phyloP scores from a whole-genome alignment of 2,329 filamentous ascomycete species.

The Colletotrichum higginsianum region DNA sequence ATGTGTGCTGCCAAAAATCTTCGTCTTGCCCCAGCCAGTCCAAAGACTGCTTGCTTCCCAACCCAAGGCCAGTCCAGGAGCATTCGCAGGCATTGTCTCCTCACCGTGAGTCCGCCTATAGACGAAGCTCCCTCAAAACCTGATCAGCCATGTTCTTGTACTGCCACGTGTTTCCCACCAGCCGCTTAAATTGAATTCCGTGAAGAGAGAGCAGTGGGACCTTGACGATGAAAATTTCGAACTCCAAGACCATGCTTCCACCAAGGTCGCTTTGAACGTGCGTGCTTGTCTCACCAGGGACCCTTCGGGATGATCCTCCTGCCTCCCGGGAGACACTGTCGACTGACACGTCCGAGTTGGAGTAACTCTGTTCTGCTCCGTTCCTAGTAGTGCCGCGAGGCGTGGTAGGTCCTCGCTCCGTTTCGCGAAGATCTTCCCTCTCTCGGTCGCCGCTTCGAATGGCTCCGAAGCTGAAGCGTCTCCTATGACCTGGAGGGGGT shows the following conservation, averaged over 20 bases:
- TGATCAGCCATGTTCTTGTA: conserved; percentile 99
- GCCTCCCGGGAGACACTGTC: conserved; percentile 76
- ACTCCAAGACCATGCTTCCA: conserved; percentile 85
- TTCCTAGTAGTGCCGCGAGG: conserved; percentile 61
- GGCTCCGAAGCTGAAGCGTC: conserved; percentile 88
- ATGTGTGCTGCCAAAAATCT: conserved; percentile 5
- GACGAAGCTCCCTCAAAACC: conserved; percentile 87
- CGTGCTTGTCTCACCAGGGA: conserved; percentile 90
- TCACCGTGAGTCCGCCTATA: conserved; percentile 63
- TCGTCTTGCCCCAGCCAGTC: not conserved
- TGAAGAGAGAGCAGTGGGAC: conserved; percentile 93
- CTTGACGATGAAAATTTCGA: conserved; percentile 98
- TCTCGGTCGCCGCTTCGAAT: conserved; percentile 73
- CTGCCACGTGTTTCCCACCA: conserved; percentile 96
- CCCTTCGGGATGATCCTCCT: conserved; percentile 66
- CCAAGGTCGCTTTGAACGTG: conserved; percentile 93
- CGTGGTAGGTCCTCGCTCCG: conserved; percentile 57
- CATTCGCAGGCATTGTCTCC: not conserved
- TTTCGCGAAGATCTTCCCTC: conserved; percentile 79
- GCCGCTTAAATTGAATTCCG: conserved; percentile 98
- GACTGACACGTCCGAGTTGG: conserved; percentile 88
- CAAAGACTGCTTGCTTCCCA: not conserved
- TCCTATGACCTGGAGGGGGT: conserved; percentile 71
- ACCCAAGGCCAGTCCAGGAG: not conserved
- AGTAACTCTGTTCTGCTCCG: conserved; percentile 80